Evolutionary conservation across 768 basidiomycete species (phyloP), one percentile per base, ranked within the genome.

Genomic region (Auricularia sp.): DNA sequence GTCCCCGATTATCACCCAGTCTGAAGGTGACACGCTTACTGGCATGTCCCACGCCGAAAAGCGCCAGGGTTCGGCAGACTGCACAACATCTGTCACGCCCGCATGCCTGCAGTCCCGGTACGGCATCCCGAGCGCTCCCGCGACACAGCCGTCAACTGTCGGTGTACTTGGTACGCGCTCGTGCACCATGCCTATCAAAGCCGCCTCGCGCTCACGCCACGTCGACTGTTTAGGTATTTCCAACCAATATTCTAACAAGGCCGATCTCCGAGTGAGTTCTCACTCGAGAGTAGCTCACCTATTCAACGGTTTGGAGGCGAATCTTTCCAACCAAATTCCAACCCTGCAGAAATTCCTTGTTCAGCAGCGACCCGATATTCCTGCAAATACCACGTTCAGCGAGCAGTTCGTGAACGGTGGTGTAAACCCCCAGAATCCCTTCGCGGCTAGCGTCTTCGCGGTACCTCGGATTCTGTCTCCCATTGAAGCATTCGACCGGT

Each of bases 401-500:
- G 47, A 63, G n/a, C 24, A 68, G 63, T 65, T 66, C 0, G 62
- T 71, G 3, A 74, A 75, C 61, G 73, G 74, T n/a, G 75, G 75
- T 33, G 68, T 62, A n/a, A 79, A 87, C 69, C 69, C 80, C 68
- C 85, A 87, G 70, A 75, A 65, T 7, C 70, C 77, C 3, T 21
- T 66, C 29, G 85, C 85, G 66, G 76, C 80, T 0, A 84, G 42
- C 6, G 39, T 75, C 74, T 24, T 24, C 24, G 75, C 73, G 7
- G 75, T 16, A 81, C 82, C 73, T 74, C 77, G 72, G 24, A 24
- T 71, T 78, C 68, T 66, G 77, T 70, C 70, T 77, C 67, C 67
- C 67, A 65, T 65, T 69, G 66, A 72, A 63, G 8, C 74, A 24
- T 72, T 54, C 72, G 68, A 13, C 71, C 71, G 44, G 71, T 67